These are phyloP conservation scores for Populus euphratica DNA, from an alignment of 345 rosid genomes.

Conservation along the genomic window DNA sequence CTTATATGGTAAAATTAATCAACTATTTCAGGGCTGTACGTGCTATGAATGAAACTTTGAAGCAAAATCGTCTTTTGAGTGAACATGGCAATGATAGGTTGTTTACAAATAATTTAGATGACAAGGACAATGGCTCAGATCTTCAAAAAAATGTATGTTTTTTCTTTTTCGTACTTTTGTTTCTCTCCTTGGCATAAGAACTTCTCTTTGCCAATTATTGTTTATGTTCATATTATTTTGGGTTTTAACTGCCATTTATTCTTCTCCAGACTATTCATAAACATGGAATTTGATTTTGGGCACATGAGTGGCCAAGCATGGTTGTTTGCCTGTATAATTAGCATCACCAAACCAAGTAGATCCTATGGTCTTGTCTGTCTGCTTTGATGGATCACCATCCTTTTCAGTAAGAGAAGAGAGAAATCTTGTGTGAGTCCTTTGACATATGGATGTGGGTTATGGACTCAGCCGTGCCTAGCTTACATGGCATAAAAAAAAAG, in stretches of 20 bases:
- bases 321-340: not conserved
- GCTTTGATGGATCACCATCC: not conserved
- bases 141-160: constrained; percentile 58
- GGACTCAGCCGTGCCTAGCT: not conserved
- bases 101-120: constrained; percentile 44
- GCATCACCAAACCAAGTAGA: not conserved
- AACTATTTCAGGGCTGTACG: constrained; percentile 83
- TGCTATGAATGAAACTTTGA: constrained; percentile 89
- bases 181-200: not conserved
- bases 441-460: not conserved
- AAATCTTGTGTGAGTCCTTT: not conserved
- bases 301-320: not conserved
- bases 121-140: constrained; percentile 39
- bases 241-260: not conserved
- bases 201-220: not conserved
- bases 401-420: not conserved
- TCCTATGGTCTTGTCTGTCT: not conserved
- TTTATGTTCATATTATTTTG: not conserved
- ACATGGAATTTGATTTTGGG: not conserved
- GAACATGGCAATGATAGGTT: constrained; percentile 56
- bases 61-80: constrained; percentile 76
- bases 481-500: not conserved
- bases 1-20: not conserved
- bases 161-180: not conserved
- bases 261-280: not conserved